Evolutionary conservation across 352 stramenopile genomes (phyloP).

Genomic region (Globisporangium abappressorium): DNA sequence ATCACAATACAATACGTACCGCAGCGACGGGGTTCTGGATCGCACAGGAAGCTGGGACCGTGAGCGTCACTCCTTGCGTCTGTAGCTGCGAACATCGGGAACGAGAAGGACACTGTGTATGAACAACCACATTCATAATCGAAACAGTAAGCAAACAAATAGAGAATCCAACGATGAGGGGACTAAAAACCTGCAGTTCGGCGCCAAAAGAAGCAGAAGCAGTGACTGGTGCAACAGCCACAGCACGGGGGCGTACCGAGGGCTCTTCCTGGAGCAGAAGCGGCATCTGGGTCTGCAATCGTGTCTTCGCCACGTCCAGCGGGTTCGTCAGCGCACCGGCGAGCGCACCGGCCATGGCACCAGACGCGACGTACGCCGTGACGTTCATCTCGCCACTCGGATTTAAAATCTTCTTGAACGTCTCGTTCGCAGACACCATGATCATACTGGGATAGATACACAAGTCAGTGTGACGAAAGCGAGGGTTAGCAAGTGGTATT

Average conservation of each 20-base stretch:
- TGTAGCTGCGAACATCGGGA: constrained; percentile 71
- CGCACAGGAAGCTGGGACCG: constrained; percentile 55
- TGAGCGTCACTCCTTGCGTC: constrained; percentile 56
- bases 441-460: constrained; percentile 78
- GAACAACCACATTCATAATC: constrained; percentile 31
- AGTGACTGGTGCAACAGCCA: constrained; percentile 15
- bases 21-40: constrained; percentile 34
- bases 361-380: constrained; percentile 90
- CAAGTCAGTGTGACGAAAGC: background rate
- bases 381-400: constrained; percentile 86
- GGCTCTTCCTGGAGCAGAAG: constrained; percentile 47
- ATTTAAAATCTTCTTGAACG: constrained; percentile 93
- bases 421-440: constrained; percentile 98
- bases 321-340: constrained; percentile 93
- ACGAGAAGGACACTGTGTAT: constrained; percentile 70
- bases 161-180: constrained; percentile 22
- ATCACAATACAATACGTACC: constrained; percentile 31
- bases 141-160: constrained; percentile 12
- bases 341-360: constrained; percentile 91
- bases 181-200: constrained; percentile 54
- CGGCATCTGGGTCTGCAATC: constrained; percentile 93
- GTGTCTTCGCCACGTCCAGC: constrained; percentile 98
- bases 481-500: background rate
- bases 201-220: constrained; percentile 26
- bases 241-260: constrained; percentile 42